These are phyloP conservation scores for Podospora pseudoanserina DNA, from an alignment of 495 filamentous ascomycete species.

Conservation along the genomic window DNA sequence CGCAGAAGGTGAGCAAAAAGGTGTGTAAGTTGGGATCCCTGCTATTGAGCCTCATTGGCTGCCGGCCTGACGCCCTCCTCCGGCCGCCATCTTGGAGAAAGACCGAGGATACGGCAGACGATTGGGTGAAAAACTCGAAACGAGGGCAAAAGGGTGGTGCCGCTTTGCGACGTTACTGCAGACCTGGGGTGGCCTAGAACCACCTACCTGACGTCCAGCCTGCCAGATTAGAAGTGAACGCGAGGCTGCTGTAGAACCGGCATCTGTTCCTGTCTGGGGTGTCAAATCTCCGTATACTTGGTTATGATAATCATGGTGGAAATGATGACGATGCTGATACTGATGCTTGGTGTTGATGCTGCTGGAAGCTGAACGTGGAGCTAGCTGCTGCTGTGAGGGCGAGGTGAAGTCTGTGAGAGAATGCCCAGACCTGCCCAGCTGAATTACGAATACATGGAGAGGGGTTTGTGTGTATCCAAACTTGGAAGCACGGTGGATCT, in stretches of 20 bases:
- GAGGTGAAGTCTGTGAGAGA: not conserved
- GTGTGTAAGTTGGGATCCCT: conserved; percentile 35
- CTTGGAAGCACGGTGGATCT: no score
- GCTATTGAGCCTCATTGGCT: conserved; percentile 38
- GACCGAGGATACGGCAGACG: conserved; percentile 16
- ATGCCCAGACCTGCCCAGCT: not conserved
- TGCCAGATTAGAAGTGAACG: conserved; percentile 1
- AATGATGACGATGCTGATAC: not conserved
- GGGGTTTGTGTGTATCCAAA: not conserved
- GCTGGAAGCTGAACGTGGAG: not conserved
- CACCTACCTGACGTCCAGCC: not conserved
- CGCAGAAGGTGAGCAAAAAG: conserved; percentile 35
- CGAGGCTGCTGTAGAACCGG: conserved; percentile 10
- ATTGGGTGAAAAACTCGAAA: conserved; percentile 28
- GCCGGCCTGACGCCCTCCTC: conserved; percentile 26
- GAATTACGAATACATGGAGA: not conserved
- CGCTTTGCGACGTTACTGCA: conserved; percentile 12
- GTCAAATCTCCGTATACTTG: conserved; percentile 13
- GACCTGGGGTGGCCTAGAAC: conserved; percentile 10
- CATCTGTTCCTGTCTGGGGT: not conserved
- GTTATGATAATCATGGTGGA: not conserved
- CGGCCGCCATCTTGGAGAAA: conserved; percentile 32
- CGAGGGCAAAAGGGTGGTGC: conserved; percentile 23
- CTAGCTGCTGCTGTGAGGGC: not conserved
- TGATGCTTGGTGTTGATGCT: not conserved